These are phyloP conservation scores for Cyclocybe cylindracea DNA, from an alignment of 768 basidiomycete species.

Conservation along the genomic window DNA sequence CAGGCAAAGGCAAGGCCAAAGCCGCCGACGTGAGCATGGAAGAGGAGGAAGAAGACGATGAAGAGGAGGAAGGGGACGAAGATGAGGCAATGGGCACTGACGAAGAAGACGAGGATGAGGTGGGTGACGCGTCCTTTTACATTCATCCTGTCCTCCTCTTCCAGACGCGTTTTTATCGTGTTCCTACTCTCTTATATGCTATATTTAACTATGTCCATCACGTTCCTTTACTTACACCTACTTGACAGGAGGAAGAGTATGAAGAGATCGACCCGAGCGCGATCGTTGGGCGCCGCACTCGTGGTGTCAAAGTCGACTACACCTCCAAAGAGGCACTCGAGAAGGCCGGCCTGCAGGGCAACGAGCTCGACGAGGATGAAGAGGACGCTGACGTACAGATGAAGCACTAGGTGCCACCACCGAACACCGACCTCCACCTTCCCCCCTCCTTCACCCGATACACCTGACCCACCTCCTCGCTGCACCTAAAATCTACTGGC, in stretches of 20 bases:
- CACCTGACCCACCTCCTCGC: too few relatives aligned
- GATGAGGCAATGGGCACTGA: constrained; percentile 44
- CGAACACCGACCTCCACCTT: background rate
- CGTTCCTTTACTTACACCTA: background rate
- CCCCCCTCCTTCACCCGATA: too few relatives aligned
- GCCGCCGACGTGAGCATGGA: constrained; percentile 49
- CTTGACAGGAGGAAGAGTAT: constrained; percentile 37
- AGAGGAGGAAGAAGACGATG: constrained; percentile 53
- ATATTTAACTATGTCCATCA: constrained; percentile 5
- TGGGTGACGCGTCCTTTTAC: constrained; percentile 27
- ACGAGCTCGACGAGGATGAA: constrained; percentile 37
- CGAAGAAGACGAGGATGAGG: constrained; percentile 44
- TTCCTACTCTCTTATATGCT: background rate
- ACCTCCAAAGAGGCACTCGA: constrained; percentile 69
- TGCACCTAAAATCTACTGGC: too few relatives aligned
- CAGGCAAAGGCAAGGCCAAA: constrained; percentile 60
- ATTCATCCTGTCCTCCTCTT: constrained; percentile 6
- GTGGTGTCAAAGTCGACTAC: constrained; percentile 76
- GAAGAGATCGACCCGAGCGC: constrained; percentile 62
- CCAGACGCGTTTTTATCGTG: constrained; percentile 14
- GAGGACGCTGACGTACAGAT: constrained; percentile 40
- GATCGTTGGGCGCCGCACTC: constrained; percentile 69
- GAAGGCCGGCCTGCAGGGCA: constrained; percentile 51
- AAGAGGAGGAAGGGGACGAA: constrained; percentile 43
- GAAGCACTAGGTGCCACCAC: constrained; percentile 26